These are phyloP conservation scores for Penicillium sclerotiorum DNA, from an alignment of 2,329 filamentous ascomycete genomes.

Conservation along the genomic window DNA sequence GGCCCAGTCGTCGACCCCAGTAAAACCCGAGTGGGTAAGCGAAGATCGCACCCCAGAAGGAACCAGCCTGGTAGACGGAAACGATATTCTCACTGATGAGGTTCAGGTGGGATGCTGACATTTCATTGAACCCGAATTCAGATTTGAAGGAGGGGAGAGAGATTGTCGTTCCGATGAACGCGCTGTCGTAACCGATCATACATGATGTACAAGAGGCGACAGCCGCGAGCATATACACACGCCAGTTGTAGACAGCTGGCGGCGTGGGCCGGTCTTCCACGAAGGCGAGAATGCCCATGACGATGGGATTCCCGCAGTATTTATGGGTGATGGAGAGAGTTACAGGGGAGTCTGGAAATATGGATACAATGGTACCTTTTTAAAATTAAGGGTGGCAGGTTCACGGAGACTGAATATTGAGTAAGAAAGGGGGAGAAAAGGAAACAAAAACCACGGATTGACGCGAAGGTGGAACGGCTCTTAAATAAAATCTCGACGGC, in stretches of 20 bases:
- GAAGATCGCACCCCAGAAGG: background rate
- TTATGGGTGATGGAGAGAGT: too few relatives aligned
- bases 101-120: background rate
- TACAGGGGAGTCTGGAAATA: too few relatives aligned
- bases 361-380: too few relatives aligned
- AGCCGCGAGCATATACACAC: background rate
- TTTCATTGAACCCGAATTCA: background rate
- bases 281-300: background rate
- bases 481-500: background rate
- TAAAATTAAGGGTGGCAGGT: background rate
- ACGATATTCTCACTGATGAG: background rate
- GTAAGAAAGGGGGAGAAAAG: background rate
- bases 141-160: background rate
- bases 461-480: background rate
- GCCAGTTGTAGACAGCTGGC: background rate
- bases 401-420: background rate
- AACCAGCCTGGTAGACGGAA: background rate
- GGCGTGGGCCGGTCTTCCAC: background rate
- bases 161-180: background rate
- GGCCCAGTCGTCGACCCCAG: background rate
- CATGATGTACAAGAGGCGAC: constrained; percentile 1
- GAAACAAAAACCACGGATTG: background rate
- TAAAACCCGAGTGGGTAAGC: background rate
- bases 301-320: background rate
- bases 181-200: constrained; percentile 1